Evolutionary conservation across 2,329 filamentous ascomycete species (phyloP), one percentile per base, ranked within the genome.

Genomic region (Pestalotiopsis sp.): DNA sequence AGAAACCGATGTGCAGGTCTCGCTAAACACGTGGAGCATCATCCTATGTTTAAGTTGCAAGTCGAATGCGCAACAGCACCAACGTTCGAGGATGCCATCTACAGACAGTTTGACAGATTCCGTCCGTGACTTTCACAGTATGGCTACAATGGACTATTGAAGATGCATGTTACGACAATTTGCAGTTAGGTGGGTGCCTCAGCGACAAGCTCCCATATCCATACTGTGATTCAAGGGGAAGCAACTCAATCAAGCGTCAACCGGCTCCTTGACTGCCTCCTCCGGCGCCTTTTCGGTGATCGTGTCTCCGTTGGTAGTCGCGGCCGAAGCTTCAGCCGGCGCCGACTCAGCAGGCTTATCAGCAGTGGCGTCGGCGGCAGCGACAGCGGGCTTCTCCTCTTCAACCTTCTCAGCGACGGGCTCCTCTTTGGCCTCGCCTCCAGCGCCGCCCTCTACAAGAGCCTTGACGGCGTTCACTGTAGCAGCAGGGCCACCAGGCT

Each of bases 381-480:
- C 72, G 41, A 75, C 5, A 41, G n/a, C 45, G 20, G 14, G 14
- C 45, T 52, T 71, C 27, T 72, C 68, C 60, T 70, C 73, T 25
- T 68, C 73, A 75, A 75, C 66, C 75, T 72, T 25, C 9, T 72
- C 72, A 67, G 69, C 73, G 65, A 64, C 72, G 52, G 72, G 58
- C 68, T 70, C 70, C 41, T 68, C 70, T 60, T 70, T 70, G 3
- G 66, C 70, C 52, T 70, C 76, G 39, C 61, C 74, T 27, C 74
- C 74, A 12, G 67, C 71, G 14, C 72, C 78, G 38, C 73, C 79
- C 49, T 82, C 75, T 66, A 95, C 89, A 57, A 97, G 81, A 77
- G 89, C 89, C 84, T 91, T 90, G 25, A 96, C 94, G 27, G 90
- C 90, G 17, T 93, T 89, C 36, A 95, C 87, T 4, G 95, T 98